These are phyloP conservation scores for Breviolum minutum DNA, from an alignment of 73 alveolate genomes.

Conservation along the genomic window DNA sequence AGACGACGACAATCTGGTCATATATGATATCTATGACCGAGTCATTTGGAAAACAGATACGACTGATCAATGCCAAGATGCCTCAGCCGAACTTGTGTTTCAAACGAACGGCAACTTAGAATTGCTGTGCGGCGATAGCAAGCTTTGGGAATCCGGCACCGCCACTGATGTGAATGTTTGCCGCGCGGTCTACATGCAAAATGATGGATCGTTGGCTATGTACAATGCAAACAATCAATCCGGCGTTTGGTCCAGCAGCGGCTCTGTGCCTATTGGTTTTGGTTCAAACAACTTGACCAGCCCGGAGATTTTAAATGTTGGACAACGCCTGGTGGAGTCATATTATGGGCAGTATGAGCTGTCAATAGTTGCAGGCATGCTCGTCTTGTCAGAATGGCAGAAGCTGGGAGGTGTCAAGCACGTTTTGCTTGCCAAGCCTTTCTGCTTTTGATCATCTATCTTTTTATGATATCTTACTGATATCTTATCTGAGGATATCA, in stretches of 20 bases:
- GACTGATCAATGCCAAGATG: conserved; percentile 11
- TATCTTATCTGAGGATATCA: too few species aligned
- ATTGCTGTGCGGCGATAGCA: background rate
- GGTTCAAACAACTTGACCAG: conserved; percentile 34
- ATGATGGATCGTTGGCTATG: conserved; percentile 41
- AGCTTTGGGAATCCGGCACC: background rate
- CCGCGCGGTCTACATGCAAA: conserved; percentile 34
- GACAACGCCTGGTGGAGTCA: conserved; percentile 44
- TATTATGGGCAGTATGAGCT: conserved; percentile 20
- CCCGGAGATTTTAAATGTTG: background rate
- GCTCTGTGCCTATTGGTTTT: conserved; percentile 22
- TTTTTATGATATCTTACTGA: too few species aligned
- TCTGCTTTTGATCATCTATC: background rate
- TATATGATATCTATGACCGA: conserved; percentile 37
- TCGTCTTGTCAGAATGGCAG: conserved; percentile 13
- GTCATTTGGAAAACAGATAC: conserved; percentile 23
- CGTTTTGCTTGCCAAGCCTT: background rate
- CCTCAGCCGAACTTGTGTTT: background rate
- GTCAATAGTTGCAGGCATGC: background rate
- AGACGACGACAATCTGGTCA: conserved; percentile 22
- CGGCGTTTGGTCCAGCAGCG: conserved; percentile 47
- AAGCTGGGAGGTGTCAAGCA: background rate
- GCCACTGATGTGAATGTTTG: background rate
- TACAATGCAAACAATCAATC: conserved; percentile 4
- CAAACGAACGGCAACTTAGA: conserved; percentile 9